phyloP scores from a whole-genome alignment of 2,329 filamentous ascomycete genomes.

The Bipolaris cookei region DNA sequence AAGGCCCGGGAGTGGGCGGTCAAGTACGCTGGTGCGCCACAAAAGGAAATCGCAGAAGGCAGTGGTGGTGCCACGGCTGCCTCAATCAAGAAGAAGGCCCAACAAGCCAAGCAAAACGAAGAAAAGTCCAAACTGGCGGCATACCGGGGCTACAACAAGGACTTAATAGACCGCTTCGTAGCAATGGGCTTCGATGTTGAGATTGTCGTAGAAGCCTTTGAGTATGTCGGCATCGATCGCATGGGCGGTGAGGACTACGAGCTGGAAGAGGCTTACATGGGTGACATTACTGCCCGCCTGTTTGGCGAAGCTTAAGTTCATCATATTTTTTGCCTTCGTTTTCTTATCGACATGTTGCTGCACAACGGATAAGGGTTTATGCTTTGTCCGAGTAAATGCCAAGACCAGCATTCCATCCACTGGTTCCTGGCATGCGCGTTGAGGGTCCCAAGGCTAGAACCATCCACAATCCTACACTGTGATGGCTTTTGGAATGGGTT shows the following conservation, averaged over 20 bases:
- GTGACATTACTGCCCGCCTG: conserved; percentile 83
- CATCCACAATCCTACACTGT: not conserved
- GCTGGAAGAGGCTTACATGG: conserved; percentile 88
- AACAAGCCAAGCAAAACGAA: conserved; percentile 64
- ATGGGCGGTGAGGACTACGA: conserved; percentile 81
- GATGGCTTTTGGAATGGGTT: not conserved
- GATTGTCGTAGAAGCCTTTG: conserved; percentile 83
- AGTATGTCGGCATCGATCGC: conserved; percentile 79
- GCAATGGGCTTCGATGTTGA: conserved; percentile 92
- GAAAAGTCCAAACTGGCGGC: conserved; percentile 62
- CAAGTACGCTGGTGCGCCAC: conserved; percentile 77
- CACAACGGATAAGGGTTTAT: not conserved
- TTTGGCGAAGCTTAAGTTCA: conserved; percentile 69
- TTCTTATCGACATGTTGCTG: conserved; percentile 2
- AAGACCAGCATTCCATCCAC: not conserved
- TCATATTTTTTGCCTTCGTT: not conserved
- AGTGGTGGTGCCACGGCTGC: conserved; percentile 61
- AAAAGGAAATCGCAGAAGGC: conserved; percentile 59
- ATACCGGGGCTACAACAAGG: conserved; percentile 86
- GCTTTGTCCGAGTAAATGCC: not conserved
- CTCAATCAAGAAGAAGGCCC: conserved; percentile 61
- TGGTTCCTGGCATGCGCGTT: not conserved
- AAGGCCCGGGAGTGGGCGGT: conserved; percentile 92
- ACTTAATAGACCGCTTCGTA: conserved; percentile 81
- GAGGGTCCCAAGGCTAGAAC: not conserved